These are phyloP conservation scores for Alternaria metachromatica DNA, from an alignment of 2,329 filamentous ascomycete genomes.

Conservation along the genomic window DNA sequence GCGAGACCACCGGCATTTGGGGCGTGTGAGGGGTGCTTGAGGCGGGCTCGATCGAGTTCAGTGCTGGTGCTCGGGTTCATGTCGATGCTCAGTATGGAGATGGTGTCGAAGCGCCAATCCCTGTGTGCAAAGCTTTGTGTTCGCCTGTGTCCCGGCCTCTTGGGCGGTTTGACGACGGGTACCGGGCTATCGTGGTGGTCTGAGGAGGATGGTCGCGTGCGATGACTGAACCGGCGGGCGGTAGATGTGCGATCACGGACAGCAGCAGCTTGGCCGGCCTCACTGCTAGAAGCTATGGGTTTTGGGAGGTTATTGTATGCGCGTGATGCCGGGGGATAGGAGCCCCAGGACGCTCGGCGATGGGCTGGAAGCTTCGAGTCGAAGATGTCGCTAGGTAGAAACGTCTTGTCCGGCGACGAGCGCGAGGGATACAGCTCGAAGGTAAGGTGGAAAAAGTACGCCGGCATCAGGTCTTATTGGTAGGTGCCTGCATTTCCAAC, in stretches of 20 bases:
- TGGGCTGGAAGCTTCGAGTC: slow-evolving; percentile 53
- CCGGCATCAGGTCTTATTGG: slow-evolving; percentile 56
- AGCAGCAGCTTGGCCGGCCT: slow-evolving; percentile 18
- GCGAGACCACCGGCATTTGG: slow-evolving; percentile 63
- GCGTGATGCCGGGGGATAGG: slow-evolving; percentile 22
- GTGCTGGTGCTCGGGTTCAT: slow-evolving; percentile 57
- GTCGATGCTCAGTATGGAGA: slow-evolving; percentile 83
- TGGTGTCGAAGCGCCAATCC: slow-evolving; percentile 84
- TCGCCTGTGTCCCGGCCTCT: slow-evolving; percentile 24
- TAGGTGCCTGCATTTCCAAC: slow-evolving; percentile 21
- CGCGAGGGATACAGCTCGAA: slow-evolving; percentile 63
- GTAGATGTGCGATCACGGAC: slow-evolving; percentile 27
- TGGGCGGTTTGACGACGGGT: slow-evolving; percentile 47
- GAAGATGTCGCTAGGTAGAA: slow-evolving; percentile 57
- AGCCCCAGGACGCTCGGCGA: slow-evolving; percentile 47
- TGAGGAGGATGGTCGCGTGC: slow-evolving; percentile 43
- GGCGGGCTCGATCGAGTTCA: slow-evolving; percentile 39
- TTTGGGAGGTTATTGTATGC: slow-evolving; percentile 21
- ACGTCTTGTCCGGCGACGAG: slow-evolving; percentile 42
- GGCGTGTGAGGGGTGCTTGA: slow-evolving; percentile 54
- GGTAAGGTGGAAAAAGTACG: slow-evolving; percentile 69
- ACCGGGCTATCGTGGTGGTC: slow-evolving; percentile 47
- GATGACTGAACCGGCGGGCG: slow-evolving; percentile 40
- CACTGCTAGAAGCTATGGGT: slow-evolving; percentile 35
- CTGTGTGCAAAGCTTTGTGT: slow-evolving; percentile 42